Conservation (phyloP, 257 asterid genomes). For the Solanum pennellii region DNA sequence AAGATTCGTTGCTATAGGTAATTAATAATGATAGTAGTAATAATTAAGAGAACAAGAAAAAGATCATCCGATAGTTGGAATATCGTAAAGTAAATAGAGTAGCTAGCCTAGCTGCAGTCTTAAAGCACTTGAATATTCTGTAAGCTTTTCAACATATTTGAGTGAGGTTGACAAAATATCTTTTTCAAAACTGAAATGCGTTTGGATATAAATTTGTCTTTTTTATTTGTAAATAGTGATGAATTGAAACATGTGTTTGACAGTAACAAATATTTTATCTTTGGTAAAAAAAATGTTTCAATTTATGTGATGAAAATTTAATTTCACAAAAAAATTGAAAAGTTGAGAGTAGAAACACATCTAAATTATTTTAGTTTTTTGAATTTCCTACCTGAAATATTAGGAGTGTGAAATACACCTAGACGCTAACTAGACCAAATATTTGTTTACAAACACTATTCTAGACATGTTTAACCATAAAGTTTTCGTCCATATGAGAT, state of each 20-base stretch:
- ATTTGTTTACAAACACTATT: too few species aligned
- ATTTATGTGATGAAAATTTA: neutral
- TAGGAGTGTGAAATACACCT: too few species aligned
- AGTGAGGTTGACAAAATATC: neutral
- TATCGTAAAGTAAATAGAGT: neutral
- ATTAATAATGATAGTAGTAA: too few species aligned
- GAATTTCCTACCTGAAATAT: too few species aligned
- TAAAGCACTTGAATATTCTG: neutral
- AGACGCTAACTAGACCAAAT: too few species aligned
- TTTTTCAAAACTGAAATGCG: neutral
- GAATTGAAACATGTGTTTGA: neutral
- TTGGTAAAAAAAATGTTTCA: too few species aligned
- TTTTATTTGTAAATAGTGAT: neutral
- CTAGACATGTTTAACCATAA: too few species aligned
- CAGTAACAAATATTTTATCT: neutral
- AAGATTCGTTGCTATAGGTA: too few species aligned
- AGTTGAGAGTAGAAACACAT: rapidly evolving
- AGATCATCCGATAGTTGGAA: neutral
- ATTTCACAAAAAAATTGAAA: too few species aligned
- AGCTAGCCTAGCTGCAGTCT: neutral
- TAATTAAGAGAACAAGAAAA: neutral
- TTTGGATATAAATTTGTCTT: too few species aligned
- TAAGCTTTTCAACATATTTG: neutral
- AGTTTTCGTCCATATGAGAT: too few species aligned
- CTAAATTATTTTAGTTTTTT: too few species aligned